Percentiles rank a stretch among this genome's conserved stretches.
Evolutionary conservation across 345 rosid species (phyloP).

Genomic region (Stellera chamaejasme): DNA sequence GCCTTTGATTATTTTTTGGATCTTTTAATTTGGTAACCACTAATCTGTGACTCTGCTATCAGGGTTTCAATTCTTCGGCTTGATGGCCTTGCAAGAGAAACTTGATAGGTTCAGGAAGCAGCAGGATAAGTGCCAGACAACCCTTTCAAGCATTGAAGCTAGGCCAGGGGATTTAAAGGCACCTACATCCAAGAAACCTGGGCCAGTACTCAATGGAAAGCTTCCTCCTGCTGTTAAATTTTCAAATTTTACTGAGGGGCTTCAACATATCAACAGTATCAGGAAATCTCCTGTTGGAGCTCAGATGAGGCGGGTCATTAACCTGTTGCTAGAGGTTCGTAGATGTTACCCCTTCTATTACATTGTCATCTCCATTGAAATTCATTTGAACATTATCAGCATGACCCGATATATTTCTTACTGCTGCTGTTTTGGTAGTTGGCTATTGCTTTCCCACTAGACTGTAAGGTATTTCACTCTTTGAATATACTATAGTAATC

Average conservation of each 20-base stretch:
- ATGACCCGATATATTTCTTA: too few species aligned
- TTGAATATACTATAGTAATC: too few species aligned
- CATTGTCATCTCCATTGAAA: too few species aligned
- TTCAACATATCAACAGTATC: slow-evolving; percentile 13
- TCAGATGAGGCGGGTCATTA: slow-evolving; percentile 89
- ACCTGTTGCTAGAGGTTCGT: slow-evolving; percentile 15
- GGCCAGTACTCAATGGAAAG: slow-evolving; percentile 17
- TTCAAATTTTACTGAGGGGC: slow-evolving; percentile 57
- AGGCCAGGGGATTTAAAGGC: slow-evolving; percentile 29
- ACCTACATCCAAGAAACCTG: slow-evolving; percentile 12
- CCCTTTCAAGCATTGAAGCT: slow-evolving; percentile 47
- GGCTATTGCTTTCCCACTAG: too few species aligned
- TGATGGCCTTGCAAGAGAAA: slow-evolving; percentile 61
- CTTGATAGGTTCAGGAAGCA: slow-evolving; percentile 61
- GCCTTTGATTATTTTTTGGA: too few species aligned
- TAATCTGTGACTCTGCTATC: too few species aligned
- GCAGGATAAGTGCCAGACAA: slow-evolving; percentile 58
- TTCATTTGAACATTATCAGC: too few species aligned
- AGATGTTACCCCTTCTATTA: not conserved
- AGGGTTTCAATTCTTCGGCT: not conserved
- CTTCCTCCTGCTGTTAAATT: slow-evolving; percentile 44
- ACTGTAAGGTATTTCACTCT: too few species aligned
- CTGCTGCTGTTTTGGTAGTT: too few species aligned
- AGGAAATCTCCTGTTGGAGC: slow-evolving; percentile 78
- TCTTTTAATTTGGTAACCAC: too few species aligned